Conservation (phyloP, 2,329 filamentous ascomycete species). For the Exophiala sp. region DNA sequence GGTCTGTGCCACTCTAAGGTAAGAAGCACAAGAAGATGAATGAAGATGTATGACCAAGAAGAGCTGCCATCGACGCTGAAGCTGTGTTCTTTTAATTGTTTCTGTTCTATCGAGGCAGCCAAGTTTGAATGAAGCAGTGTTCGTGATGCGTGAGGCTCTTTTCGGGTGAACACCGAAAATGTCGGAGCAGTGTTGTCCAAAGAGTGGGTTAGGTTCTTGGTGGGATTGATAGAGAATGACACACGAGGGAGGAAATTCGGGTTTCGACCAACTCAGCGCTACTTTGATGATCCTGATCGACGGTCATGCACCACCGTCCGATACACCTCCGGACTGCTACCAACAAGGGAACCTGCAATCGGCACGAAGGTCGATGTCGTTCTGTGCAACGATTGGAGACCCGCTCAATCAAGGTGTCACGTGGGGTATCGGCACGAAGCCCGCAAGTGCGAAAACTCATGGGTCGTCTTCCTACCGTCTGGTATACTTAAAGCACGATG, state of each 20-base stretch:
- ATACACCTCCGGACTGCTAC: background rate
- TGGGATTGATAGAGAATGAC: no score
- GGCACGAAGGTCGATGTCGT: conserved; percentile 4
- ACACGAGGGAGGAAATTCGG: no score
- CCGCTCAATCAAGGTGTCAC: background rate
- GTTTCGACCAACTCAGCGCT: no score
- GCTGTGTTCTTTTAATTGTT: background rate
- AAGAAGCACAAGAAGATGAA: background rate
- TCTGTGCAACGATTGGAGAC: background rate
- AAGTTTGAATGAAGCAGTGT: no score
- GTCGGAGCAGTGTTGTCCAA: no score
- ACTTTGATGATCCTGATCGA: no score
- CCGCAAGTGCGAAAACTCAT: conserved; percentile 7
- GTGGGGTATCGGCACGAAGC: conserved; percentile 26
- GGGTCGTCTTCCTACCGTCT: background rate
- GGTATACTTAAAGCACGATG: background rate
- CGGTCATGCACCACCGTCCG: no score
- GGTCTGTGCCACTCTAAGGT: no score
- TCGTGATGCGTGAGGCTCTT: no score
- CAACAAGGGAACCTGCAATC: background rate
- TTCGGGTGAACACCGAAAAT: no score
- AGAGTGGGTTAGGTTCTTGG: no score
- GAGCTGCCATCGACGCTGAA: background rate
- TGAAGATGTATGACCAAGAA: background rate
- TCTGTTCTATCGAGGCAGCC: background rate